Percentiles rank a stretch among this genome's conserved stretches.
These are phyloP conservation scores for Trichoderma oligosporum DNA, from an alignment of 2,329 filamentous ascomycete genomes.

Conservation along the genomic window DNA sequence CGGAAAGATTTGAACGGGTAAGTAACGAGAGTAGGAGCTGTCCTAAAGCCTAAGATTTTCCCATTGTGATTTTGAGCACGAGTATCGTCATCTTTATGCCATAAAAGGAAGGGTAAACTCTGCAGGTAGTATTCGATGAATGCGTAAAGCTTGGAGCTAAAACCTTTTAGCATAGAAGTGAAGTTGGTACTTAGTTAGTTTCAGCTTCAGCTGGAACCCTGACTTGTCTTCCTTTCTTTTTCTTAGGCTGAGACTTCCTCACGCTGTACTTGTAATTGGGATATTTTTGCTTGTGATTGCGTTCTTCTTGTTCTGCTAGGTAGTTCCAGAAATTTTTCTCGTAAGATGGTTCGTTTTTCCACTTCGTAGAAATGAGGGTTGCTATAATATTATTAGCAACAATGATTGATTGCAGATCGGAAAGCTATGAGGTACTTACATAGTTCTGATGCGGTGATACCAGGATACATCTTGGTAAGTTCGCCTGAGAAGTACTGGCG, in stretches of 20 bases:
- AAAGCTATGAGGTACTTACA: constrained; percentile 30
- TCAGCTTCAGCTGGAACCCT: background rate
- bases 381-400: constrained; percentile 22
- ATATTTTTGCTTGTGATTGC: constrained; percentile 28
- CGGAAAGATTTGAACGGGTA: no score
- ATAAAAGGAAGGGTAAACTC: no score
- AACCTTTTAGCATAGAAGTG: background rate
- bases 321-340: constrained; percentile 26
- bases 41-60: no score
- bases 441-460: constrained; percentile 29
- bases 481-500: constrained; percentile 29
- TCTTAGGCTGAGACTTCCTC: constrained; percentile 18
- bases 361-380: constrained; percentile 27
- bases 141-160: background rate
- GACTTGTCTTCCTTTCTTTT: background rate
- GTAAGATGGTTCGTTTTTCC: constrained; percentile 28
- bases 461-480: constrained; percentile 25
- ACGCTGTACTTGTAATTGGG: constrained; percentile 29
- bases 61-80: no score
- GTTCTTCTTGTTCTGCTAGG: constrained; percentile 27
- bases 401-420: background rate
- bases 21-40: no score
- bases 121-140: no score
- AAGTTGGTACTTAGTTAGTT: background rate
- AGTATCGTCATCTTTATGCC: no score